Evolutionary conservation across 2,329 filamentous ascomycete genomes (phyloP).

Genomic region (Aspergillus aculeatinus): DNA sequence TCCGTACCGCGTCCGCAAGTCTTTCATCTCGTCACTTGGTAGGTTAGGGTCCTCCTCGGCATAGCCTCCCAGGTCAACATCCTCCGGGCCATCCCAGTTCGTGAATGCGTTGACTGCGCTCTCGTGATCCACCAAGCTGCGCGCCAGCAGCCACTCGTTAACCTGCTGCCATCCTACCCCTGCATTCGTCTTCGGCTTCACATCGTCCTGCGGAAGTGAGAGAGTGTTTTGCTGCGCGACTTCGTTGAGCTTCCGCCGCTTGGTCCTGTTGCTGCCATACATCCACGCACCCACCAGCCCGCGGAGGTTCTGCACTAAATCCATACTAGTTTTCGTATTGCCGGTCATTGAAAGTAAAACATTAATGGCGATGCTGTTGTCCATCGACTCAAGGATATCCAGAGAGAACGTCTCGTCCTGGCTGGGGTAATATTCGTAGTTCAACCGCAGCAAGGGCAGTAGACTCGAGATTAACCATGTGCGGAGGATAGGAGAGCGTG

Average conservation of each 20-base stretch:
- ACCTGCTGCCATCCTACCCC: slow-evolving; percentile 56
- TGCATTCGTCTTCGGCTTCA: slow-evolving; percentile 22
- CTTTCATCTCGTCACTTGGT: slow-evolving; percentile 44
- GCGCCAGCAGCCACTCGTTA: slow-evolving; percentile 59
- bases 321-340: slow-evolving; percentile 34
- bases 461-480: slow-evolving; percentile 62
- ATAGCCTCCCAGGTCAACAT: slow-evolving; percentile 59
- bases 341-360: slow-evolving; percentile 50
- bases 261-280: slow-evolving; percentile 56
- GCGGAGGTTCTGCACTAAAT: slow-evolving; percentile 55
- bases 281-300: slow-evolving; percentile 64
- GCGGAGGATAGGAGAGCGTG: slow-evolving; percentile 52
- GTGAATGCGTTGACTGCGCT: slow-evolving; percentile 52
- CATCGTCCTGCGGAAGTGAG: slow-evolving; percentile 22
- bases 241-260: slow-evolving; percentile 52
- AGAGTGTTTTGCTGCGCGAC: slow-evolving; percentile 28
- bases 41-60: slow-evolving; percentile 43
- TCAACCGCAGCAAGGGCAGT: slow-evolving; percentile 58
- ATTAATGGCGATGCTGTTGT: slow-evolving; percentile 53
- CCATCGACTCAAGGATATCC: slow-evolving; percentile 53
- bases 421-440: slow-evolving; percentile 63
- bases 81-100: slow-evolving; percentile 60
- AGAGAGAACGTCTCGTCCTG: slow-evolving; percentile 47
- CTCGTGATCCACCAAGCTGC: slow-evolving; percentile 51
- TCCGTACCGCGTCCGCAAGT: slow-evolving; percentile 52